Conservation (phyloP, 768 basidiomycete species). For the Lepiota brunneoincarnata region DNA sequence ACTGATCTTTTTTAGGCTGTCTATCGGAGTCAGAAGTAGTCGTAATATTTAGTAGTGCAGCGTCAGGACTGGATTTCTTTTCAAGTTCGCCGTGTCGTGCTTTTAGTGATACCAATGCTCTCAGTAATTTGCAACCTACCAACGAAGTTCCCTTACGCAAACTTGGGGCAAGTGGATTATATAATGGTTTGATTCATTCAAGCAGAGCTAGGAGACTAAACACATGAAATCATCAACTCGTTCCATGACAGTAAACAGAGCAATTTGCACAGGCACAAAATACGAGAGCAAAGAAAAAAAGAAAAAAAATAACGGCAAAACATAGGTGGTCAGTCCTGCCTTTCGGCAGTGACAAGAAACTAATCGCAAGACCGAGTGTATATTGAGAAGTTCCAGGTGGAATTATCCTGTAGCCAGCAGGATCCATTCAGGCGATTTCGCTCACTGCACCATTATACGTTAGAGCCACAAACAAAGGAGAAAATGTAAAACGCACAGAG, state of each 20-base stretch:
- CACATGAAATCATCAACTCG: too few relatives aligned
- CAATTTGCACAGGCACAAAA: constrained; percentile 57
- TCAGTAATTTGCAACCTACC: neutral
- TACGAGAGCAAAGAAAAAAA: constrained; percentile 29
- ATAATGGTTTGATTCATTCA: neutral
- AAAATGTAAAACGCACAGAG: constrained; percentile 25
- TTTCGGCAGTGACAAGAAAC: too few relatives aligned
- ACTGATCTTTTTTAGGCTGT: constrained; percentile 3
- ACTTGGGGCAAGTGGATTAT: neutral
- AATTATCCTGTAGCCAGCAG: too few relatives aligned
- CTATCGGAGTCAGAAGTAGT: constrained; percentile 6
- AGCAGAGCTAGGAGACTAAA: too few relatives aligned
- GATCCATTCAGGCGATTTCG: too few relatives aligned
- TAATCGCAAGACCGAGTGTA: too few relatives aligned
- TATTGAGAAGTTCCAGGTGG: too few relatives aligned
- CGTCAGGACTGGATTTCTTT: neutral
- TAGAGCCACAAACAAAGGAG: neutral
- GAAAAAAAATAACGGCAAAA: neutral
- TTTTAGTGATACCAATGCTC: neutral
- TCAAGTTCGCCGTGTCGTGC: neutral
- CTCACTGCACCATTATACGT: neutral
- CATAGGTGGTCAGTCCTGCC: neutral
- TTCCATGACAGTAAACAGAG: constrained; percentile 34
- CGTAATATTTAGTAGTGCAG: neutral
- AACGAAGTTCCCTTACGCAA: neutral